Conservation (phyloP, 106 monocot species). For the Posidonia australis region DNA sequence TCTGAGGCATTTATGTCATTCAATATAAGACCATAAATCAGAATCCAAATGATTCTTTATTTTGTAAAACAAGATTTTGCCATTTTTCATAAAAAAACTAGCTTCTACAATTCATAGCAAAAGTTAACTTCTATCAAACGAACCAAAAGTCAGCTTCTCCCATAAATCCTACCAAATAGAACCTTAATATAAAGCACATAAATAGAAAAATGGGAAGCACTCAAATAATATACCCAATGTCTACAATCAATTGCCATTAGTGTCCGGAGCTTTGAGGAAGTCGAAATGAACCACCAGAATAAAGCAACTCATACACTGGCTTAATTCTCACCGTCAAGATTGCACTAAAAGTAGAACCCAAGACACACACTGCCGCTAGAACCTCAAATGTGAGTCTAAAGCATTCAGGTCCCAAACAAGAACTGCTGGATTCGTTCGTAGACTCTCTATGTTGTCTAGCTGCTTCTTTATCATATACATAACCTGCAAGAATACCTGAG, state of each 20-base stretch:
- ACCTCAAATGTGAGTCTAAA: constrained; percentile 73
- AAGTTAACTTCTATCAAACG: no score
- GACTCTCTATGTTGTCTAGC: neutral
- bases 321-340: constrained; percentile 49
- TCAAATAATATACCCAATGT: no score
- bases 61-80: no score
- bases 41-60: no score
- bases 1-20: no score
- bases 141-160: no score
- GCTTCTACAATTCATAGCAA: no score
- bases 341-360: constrained; percentile 50
- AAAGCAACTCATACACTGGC: constrained; percentile 79
- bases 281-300: constrained; percentile 74
- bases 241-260: constrained; percentile 7
- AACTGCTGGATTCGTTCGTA: neutral
- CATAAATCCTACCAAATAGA: no score
- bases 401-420: constrained; percentile 67
- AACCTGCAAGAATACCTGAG: constrained; percentile 68
- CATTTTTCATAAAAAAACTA: no score
- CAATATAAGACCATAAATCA: no score
- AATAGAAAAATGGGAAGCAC: no score
- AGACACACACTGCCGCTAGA: constrained; percentile 50
- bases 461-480: constrained; percentile 46
- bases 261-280: constrained; percentile 36
- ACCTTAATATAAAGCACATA: no score